A percentile compares a stretch with the other conserved stretches of the same genome.
Conservation (phyloP, 192 early-diverging fungal species). For the Coemansia sp. region DNA sequence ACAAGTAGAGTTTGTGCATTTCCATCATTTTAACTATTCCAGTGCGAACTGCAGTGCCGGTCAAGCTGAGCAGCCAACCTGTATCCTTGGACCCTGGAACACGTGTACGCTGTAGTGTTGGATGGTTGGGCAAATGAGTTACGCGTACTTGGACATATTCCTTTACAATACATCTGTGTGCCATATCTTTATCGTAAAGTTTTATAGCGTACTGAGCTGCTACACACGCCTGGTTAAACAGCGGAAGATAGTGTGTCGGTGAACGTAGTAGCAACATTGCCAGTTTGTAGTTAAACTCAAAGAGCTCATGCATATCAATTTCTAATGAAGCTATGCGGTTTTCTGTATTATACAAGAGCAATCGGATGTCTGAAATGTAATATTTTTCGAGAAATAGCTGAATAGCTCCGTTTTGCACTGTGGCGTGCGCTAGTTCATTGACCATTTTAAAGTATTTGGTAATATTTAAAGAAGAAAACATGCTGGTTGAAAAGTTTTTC, state of each 20-base stretch:
- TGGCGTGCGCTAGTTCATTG: not conserved
- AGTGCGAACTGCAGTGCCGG: constrained; percentile 67
- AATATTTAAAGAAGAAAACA: too few species aligned
- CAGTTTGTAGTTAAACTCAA: constrained; percentile 29
- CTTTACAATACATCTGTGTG: not conserved
- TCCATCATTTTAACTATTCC: constrained; percentile 71
- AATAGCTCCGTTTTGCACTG: constrained; percentile 8
- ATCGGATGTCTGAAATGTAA: not conserved
- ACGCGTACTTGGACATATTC: constrained; percentile 10
- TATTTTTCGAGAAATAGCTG: constrained; percentile 15
- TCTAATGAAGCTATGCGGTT: constrained; percentile 10
- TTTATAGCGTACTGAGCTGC: constrained; percentile 9
- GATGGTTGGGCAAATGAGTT: constrained; percentile 26
- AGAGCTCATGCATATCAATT: constrained; percentile 25
- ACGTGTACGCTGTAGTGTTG: constrained; percentile 37
- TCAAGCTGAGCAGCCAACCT: constrained; percentile 58
- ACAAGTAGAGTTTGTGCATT: constrained; percentile 53
- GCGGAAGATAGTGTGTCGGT: constrained; percentile 9
- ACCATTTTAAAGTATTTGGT: too few species aligned
- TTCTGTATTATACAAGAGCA: not conserved
- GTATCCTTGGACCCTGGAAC: constrained; percentile 61
- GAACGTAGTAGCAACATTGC: constrained; percentile 18
- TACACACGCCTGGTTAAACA: constrained; percentile 14
- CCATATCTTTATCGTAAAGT: not conserved
- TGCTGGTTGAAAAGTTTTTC: too few species aligned